phyloP scores from a whole-genome alignment of 257 asterid genomes.

The Ligustrum vulgare region DNA sequence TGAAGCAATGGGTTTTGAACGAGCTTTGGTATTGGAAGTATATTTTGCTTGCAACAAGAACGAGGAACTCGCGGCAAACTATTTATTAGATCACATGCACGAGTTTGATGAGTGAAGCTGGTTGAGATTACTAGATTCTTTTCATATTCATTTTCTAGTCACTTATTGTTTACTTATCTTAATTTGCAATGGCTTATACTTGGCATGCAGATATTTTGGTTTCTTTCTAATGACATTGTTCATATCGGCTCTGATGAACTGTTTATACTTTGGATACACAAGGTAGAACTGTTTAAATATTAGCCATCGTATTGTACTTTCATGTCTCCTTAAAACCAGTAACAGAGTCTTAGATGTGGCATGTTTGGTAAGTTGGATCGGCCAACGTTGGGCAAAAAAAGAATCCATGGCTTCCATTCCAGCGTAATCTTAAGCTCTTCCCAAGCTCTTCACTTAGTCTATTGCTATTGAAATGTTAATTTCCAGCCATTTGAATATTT shows the following conservation, averaged over 20 bases:
- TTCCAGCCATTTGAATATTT: background rate
- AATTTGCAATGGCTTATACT: background rate
- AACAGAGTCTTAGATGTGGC: background rate
- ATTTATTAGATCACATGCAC: slow-evolving; percentile 78
- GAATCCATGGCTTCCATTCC: background rate
- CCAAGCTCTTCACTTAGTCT: background rate
- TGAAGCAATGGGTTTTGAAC: slow-evolving; percentile 87
- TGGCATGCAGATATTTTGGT: slow-evolving; percentile 21
- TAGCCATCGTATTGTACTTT: background rate
- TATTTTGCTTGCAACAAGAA: slow-evolving; percentile 92
- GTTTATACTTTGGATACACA: slow-evolving; percentile 15
- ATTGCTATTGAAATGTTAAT: background rate
- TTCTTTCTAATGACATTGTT: background rate
- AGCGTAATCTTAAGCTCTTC: background rate
- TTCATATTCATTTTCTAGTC: background rate
- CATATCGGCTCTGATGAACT: slow-evolving; percentile 27
- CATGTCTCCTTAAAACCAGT: too few relatives aligned
- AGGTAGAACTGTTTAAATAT: slow-evolving; percentile 12
- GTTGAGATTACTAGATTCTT: background rate
- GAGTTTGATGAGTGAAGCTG: slow-evolving; percentile 68
- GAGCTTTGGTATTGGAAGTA: slow-evolving; percentile 79
- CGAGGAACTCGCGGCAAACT: slow-evolving; percentile 93
- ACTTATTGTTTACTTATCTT: slow-evolving; percentile 14
- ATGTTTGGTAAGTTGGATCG: background rate
- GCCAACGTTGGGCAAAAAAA: too few relatives aligned